A percentile compares a stretch with the other conserved stretches of the same genome.
Conservation (phyloP, 495 filamentous ascomycete species). For the Rostrohypoxylon terebratum region DNA sequence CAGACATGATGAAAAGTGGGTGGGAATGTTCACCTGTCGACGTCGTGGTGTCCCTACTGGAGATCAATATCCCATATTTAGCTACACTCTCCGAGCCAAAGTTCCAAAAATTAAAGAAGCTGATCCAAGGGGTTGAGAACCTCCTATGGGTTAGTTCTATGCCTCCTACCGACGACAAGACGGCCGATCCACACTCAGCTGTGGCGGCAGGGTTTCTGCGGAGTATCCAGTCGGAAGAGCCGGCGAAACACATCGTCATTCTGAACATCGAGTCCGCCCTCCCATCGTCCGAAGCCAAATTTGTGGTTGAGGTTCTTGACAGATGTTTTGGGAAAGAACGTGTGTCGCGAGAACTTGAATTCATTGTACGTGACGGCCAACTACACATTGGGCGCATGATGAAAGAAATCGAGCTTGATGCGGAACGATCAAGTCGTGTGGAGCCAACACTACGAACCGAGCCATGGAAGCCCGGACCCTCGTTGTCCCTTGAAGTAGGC, state of each 20-base stretch:
- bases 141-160: conserved; percentile 2
- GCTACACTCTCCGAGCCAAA: not conserved
- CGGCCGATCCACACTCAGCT: not conserved
- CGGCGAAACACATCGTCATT: not conserved
- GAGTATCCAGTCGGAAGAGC: not conserved
- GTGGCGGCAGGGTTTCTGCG: not conserved
- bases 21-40: not conserved
- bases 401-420: not conserved
- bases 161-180: not conserved
- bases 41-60: not conserved
- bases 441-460: not conserved
- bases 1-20: not conserved
- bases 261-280: not conserved
- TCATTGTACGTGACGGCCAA: not conserved
- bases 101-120: not conserved
- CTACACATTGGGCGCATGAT: not conserved
- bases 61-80: not conserved
- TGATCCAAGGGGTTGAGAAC: not conserved
- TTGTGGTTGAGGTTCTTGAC: not conserved
- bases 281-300: not conserved
- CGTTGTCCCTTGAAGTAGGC: not conserved
- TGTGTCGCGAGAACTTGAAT: not conserved
- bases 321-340: not conserved
- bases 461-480: not conserved
- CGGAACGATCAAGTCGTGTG: not conserved